phyloP scores from a whole-genome alignment of 2,329 filamentous ascomycete genomes.

The Graphilbum fragrans region DNA sequence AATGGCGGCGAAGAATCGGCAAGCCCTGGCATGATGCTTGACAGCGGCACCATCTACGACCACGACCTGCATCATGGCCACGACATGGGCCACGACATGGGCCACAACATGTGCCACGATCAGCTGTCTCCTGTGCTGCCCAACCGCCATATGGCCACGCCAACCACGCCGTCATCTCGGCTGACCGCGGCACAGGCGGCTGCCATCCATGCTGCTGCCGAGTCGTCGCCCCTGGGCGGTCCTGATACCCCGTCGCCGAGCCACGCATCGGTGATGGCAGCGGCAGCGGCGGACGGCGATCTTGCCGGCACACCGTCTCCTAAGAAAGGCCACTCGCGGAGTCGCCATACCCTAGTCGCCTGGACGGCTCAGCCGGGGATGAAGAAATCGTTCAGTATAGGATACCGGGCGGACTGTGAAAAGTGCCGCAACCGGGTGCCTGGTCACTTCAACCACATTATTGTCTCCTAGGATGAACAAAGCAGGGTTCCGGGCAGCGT shows the following conservation, averaged over 20 bases:
- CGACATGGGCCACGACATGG: not conserved
- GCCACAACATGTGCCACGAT: not conserved
- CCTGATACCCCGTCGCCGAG: conserved; percentile 3
- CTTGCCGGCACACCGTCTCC: conserved; percentile 27
- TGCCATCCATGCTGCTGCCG: not conserved
- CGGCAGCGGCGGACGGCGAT: conserved; percentile 10
- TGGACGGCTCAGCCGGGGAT: conserved; percentile 51
- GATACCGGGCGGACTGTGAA: conserved; percentile 65
- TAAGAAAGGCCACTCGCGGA: conserved; percentile 43
- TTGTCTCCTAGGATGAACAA: conserved; percentile 39
- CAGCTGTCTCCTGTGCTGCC: not conserved
- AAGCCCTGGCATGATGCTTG: conserved; percentile 27
- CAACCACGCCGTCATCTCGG: not conserved
- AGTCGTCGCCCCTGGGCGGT: too few species aligned
- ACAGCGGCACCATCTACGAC: conserved; percentile 14
- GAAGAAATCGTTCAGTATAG: conserved; percentile 66
- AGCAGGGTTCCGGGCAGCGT: not conserved
- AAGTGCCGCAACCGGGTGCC: conserved; percentile 65
- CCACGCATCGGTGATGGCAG: not conserved
- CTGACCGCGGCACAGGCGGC: not conserved
- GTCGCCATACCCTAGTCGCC: conserved; percentile 45
- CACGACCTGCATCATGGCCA: not conserved
- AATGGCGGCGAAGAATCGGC: conserved; percentile 31
- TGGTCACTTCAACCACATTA: conserved; percentile 72
- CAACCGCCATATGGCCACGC: not conserved